Evolutionary conservation across 441 rosid species (phyloP).

Genomic region (Hura crepitans): DNA sequence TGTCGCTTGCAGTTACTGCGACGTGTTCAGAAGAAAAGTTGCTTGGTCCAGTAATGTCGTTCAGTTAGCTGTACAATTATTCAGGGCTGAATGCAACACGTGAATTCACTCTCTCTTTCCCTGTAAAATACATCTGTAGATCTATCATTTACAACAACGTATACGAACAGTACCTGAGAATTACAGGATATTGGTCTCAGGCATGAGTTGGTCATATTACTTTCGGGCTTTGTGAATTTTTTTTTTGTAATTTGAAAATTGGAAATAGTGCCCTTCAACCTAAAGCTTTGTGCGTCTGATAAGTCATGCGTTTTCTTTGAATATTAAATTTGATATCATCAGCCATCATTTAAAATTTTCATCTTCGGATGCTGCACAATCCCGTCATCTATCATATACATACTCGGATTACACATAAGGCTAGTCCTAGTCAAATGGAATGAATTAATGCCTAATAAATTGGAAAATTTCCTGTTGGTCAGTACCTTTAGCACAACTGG

Average conservation of each 20-base stretch:
- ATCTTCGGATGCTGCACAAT: background rate
- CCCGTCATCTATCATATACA: background rate
- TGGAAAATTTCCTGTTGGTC: background rate
- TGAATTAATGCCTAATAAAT: background rate
- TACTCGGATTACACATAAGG: background rate
- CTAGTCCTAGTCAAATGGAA: background rate
- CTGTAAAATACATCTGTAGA: background rate
- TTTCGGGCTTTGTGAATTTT: too few relatives aligned
- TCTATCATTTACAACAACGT: too few relatives aligned
- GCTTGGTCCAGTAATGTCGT: background rate
- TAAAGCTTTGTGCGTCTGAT: background rate
- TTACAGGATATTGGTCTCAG: background rate
- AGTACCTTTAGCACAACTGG: constrained; percentile 37
- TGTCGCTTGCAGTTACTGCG: background rate
- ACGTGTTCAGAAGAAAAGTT: background rate
- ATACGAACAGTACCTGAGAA: background rate
- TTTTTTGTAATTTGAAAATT: background rate
- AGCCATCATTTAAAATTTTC: too few relatives aligned
- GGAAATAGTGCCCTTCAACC: background rate
- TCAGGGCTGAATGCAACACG: background rate
- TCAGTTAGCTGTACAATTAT: background rate
- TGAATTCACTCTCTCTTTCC: background rate
- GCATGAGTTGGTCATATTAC: background rate
- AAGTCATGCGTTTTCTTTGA: background rate
- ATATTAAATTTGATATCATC: background rate